These are phyloP conservation scores for Fusarium chaquense DNA, from an alignment of 2,329 filamentous ascomycete species.

Conservation along the genomic window DNA sequence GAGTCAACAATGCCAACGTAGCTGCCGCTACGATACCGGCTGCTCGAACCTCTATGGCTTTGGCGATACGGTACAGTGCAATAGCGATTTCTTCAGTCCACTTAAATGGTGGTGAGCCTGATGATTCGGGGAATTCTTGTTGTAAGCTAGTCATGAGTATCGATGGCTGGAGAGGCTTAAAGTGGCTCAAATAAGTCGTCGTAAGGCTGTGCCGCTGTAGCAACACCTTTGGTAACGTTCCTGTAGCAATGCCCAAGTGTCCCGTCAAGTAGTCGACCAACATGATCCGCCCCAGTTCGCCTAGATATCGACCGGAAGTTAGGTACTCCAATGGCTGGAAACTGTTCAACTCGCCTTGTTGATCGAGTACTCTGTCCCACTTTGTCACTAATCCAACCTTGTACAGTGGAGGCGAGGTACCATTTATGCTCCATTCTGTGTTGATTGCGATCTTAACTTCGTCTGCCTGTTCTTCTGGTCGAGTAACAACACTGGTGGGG, in stretches of 20 bases:
- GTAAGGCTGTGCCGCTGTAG: slow-evolving; percentile 71
- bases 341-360: slow-evolving; percentile 74
- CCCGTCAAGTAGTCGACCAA: slow-evolving; percentile 72
- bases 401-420: slow-evolving; percentile 75
- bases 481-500: slow-evolving; percentile 61
- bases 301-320: slow-evolving; percentile 82
- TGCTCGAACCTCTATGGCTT: slow-evolving; percentile 77
- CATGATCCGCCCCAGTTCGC: slow-evolving; percentile 79
- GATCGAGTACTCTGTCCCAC: slow-evolving; percentile 78
- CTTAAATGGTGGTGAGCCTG: slow-evolving; percentile 60
- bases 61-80: slow-evolving; percentile 74
- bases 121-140: slow-evolving; percentile 64
- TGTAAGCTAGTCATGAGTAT: slow-evolving; percentile 62
- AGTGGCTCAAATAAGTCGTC: slow-evolving; percentile 79
- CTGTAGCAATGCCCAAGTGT: slow-evolving; percentile 54
- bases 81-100: slow-evolving; percentile 73
- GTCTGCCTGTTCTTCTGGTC: slow-evolving; percentile 59
- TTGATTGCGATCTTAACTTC: slow-evolving; percentile 80
- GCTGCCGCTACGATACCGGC: slow-evolving; percentile 80
- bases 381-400: slow-evolving; percentile 72
- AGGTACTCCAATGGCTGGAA: slow-evolving; percentile 89
- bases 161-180: slow-evolving; percentile 65
- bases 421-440: slow-evolving; percentile 86
- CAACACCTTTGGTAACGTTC: slow-evolving; percentile 67
- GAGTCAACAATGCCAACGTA: slow-evolving; percentile 75